These are phyloP conservation scores for Trifolium dubium DNA, from an alignment of 306 rosid genomes.

Conservation along the genomic window DNA sequence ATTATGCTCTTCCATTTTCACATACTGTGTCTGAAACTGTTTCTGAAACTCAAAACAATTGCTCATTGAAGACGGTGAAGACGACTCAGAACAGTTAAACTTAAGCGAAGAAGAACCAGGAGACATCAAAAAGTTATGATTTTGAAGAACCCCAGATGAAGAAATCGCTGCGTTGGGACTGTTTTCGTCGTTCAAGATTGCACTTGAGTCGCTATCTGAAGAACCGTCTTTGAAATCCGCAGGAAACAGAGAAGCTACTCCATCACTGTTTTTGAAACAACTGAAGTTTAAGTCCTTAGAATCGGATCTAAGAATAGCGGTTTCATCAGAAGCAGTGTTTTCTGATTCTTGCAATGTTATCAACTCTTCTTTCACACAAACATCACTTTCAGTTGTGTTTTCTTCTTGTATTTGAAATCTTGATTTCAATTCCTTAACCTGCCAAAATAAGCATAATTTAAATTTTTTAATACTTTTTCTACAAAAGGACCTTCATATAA, in stretches of 20 bases:
- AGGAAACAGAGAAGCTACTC: conserved; percentile 48
- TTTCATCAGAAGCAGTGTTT: conserved; percentile 44
- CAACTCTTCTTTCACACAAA: conserved; percentile 72
- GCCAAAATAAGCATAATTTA: conserved; percentile 17
- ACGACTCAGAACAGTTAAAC: conserved; percentile 41
- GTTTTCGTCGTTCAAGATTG: conserved; percentile 77
- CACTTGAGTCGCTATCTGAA: conserved; percentile 92
- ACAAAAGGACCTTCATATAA: not conserved
- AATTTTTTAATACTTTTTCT: not conserved
- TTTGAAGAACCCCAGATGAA: conserved; percentile 56
- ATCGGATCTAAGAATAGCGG: conserved; percentile 50
- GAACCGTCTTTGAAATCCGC: conserved; percentile 78
- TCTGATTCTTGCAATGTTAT: conserved; percentile 46
- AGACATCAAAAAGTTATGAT: conserved; percentile 50
- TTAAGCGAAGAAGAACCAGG: conserved; percentile 42
- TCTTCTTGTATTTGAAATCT: conserved; percentile 56
- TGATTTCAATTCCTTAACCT: conserved; percentile 82
- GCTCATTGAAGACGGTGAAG: conserved; percentile 54
- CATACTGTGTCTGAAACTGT: conserved; percentile 61
- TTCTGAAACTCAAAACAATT: conserved; percentile 69
- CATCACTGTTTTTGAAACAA: conserved; percentile 45
- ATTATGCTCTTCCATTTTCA: conserved; percentile 91
- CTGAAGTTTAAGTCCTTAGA: conserved; percentile 52
- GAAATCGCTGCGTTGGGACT: conserved; percentile 63
- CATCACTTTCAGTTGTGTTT: conserved; percentile 52